Percentiles rank a stretch among this genome's conserved stretches.
Conservation (phyloP, 345 rosid species). For the Populus tremula region DNA sequence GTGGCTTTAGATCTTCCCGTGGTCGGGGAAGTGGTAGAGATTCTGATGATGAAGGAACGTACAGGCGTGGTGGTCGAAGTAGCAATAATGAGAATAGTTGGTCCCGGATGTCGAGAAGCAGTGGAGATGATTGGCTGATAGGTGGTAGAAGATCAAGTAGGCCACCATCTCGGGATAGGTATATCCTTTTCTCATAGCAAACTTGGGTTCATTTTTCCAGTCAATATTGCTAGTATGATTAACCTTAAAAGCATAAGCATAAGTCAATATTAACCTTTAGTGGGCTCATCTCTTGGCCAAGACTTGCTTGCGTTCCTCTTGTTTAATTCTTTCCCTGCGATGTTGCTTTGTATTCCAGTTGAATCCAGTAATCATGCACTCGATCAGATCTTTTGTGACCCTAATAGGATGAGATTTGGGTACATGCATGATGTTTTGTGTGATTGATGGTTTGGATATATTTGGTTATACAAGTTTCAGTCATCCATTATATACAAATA, state of each 20-base stretch:
- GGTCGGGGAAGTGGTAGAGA: conserved; percentile 59
- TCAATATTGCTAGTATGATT: neutral
- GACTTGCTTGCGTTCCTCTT: neutral
- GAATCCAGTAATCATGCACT: neutral
- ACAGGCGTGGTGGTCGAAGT: conserved; percentile 61
- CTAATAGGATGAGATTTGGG: neutral
- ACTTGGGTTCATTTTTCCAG: neutral
- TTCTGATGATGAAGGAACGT: conserved; percentile 37
- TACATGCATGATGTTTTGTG: neutral
- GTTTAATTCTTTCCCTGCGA: neutral
- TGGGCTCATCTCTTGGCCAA: neutral
- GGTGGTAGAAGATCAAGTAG: conserved; percentile 65
- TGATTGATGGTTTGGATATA: neutral
- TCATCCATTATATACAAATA: neutral
- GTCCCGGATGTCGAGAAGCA: conserved; percentile 53
- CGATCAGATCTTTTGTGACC: neutral
- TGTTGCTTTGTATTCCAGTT: neutral
- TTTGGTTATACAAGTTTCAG: neutral
- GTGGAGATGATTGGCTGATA: conserved; percentile 72
- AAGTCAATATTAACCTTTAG: too few relatives aligned
- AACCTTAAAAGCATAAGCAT: neutral
- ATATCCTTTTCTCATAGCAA: neutral
- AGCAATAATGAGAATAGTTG: conserved; percentile 38
- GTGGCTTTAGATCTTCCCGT: conserved; percentile 47
- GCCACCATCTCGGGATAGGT: conserved; percentile 32